Base-by-base conservation (phyloP, 345 rosid genomes). In the Balakata baccata region DNA sequence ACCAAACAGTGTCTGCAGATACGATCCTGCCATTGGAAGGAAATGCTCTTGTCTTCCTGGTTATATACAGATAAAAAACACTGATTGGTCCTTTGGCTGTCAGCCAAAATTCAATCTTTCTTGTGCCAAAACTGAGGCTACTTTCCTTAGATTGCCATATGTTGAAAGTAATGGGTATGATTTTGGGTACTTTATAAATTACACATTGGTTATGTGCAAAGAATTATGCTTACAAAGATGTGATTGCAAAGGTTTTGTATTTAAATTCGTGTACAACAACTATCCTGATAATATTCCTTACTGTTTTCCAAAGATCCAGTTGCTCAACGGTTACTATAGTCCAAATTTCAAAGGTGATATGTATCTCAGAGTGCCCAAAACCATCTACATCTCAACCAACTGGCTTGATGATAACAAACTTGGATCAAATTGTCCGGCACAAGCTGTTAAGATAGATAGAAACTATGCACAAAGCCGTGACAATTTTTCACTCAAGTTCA, bases 81-180 rank as follows among this genome's bases (percentile, higher is more conserved):
- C 23, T 8, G 81, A 81, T 39, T 85, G 84, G 88, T 38, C 83
- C 6, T 39, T 18, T 3, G 87, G 85, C 0, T 86, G 85, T 46
- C 78, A 70, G 50, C 78, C 81, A 3, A 57, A 74, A 47, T 81
- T 83, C 61, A 29, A 72, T 6, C 29, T 69, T 16, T 29, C 80
- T 1, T 73, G 82, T 25, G 65, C 22, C 37, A 2, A 47, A 0
- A 62, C 4, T 5, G 80, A 76, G 25, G 17, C 57, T 18, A 12
- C 34, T 47, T 74, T 64, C 54, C 11, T 64, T 23, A 43, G 8
- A 10, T 50, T 74, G 45, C 8, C 14, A 5, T 64, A 65, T 23
- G 53, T 45, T 29, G 70, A 74, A 41, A 9, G 56, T 43, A 63
- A 22, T 54, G 77, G 77, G 23, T n/a, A 53, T 25, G 64, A 74